Conservation (phyloP, 1,139 yeast genomes). For the Geotrichum australiense region DNA sequence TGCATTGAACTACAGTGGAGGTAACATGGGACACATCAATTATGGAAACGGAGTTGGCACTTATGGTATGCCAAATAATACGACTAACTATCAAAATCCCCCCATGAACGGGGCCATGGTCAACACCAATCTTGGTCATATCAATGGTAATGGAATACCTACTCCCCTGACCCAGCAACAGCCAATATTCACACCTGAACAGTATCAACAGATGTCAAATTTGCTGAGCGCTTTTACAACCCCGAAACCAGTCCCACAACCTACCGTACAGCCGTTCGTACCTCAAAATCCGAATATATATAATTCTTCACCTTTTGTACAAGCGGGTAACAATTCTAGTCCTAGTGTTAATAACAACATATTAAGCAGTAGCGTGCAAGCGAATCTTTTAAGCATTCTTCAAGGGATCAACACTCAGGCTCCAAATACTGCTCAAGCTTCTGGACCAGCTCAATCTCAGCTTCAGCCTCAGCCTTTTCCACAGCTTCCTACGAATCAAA, state of each 20-base stretch:
- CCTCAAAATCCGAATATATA: too few species aligned
- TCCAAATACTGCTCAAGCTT: background rate
- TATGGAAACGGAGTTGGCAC: too few species aligned
- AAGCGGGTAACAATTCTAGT: too few species aligned
- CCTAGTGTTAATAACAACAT: too few species aligned
- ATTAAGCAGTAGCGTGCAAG: background rate
- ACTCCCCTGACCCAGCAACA: background rate
- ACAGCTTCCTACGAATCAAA: background rate
- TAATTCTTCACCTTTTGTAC: too few species aligned
- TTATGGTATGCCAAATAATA: too few species aligned
- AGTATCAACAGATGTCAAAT: slow-evolving; percentile 5
- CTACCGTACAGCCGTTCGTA: too few species aligned
- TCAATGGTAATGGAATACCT: background rate
- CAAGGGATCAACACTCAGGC: slow-evolving; percentile 1
- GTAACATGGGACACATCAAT: too few species aligned
- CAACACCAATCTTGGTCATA: background rate
- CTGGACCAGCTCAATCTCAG: background rate
- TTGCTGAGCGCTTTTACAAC: slow-evolving; percentile 2
- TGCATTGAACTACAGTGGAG: too few species aligned
- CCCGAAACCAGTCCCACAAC: too few species aligned
- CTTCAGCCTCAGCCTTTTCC: slow-evolving; percentile 1
- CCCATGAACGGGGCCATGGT: too few species aligned
- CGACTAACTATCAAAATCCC: too few species aligned
- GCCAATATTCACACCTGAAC: slow-evolving; percentile 2
- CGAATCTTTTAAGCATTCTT: slow-evolving; percentile 4